phyloP scores from a whole-genome alignment of 148 eudicot species.

The Rhododendron vialii region DNA sequence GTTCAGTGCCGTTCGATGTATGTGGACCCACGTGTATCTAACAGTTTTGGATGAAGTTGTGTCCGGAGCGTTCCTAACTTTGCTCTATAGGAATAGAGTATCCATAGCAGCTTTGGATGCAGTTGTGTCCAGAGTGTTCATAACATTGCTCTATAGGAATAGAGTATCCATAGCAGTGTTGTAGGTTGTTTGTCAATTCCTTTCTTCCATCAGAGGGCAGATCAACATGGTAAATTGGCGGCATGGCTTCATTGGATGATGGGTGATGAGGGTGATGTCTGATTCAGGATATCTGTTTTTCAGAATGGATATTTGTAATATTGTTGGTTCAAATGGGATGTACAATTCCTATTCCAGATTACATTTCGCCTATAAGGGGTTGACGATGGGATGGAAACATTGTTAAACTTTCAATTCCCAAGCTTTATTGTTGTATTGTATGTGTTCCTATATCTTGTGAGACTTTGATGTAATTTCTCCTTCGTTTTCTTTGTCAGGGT shows the following conservation, averaged over 20 bases:
- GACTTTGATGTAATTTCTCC: not conserved
- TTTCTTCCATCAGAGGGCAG: not conserved
- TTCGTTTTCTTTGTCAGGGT: not conserved
- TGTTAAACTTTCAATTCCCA: not conserved
- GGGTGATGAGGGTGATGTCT: not conserved
- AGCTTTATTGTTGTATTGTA: not conserved
- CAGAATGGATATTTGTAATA: not conserved
- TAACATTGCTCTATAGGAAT: not conserved
- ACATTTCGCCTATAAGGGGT: not conserved
- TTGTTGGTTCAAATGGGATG: not conserved
- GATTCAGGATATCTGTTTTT: not conserved
- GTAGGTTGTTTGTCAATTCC: not conserved
- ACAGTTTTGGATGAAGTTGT: not conserved
- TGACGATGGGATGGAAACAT: not conserved
- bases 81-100: not conserved
- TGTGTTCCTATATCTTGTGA: not conserved
- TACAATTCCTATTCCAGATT: not conserved
- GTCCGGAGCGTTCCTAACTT: too few species aligned
- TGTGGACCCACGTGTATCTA: not conserved
- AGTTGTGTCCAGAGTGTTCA: not conserved
- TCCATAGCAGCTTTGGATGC: not conserved
- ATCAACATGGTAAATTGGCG: not conserved
- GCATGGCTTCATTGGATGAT: not conserved
- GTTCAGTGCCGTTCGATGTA: not conserved
- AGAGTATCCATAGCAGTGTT: not conserved